phyloP scores from a whole-genome alignment of 805 yeast species.

The Hanseniaspora lachancei region DNA sequence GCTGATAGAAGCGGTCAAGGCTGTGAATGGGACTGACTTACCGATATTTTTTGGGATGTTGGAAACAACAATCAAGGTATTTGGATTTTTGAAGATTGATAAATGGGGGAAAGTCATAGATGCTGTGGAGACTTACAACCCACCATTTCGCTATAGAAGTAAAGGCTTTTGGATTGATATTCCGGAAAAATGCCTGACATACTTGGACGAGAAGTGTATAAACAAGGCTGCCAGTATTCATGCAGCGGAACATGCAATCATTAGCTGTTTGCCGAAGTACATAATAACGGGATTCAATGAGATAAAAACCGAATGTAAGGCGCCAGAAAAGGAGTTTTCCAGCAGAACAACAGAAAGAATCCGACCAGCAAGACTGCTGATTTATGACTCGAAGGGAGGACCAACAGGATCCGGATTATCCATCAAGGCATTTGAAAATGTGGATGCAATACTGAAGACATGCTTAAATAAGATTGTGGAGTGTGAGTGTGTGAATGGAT shows the following conservation, averaged over 20 bases:
- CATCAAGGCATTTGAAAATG: conserved; percentile 64
- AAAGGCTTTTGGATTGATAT: conserved; percentile 90
- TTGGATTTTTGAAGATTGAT: conserved; percentile 85
- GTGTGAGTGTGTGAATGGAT: conserved; percentile 59
- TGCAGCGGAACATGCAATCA: conserved; percentile 84
- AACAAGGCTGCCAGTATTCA: conserved; percentile 87
- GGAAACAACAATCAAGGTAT: conserved; percentile 60
- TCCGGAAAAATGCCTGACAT: conserved; percentile 48
- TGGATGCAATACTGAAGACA: conserved; percentile 49
- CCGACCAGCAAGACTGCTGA: conserved; percentile 77
- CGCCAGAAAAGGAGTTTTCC: conserved; percentile 92
- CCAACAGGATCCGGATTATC: conserved; percentile 67
- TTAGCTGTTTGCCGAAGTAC: conserved; percentile 62
- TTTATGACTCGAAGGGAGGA: conserved; percentile 77
- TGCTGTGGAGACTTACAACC: conserved; percentile 82
- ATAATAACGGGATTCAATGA: conserved; percentile 67
- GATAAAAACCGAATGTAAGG: conserved; percentile 85
- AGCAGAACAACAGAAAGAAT: conserved; percentile 53
- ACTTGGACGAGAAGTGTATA: conserved; percentile 43
- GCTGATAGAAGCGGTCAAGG: conserved; percentile 51
- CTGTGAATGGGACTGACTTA: conserved; percentile 35
- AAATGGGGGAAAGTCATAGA: conserved; percentile 68
- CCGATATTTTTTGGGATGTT: conserved; percentile 71
- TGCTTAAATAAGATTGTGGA: conserved; percentile 46
- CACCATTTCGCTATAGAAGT: conserved; percentile 56